Evolutionary conservation across 495 filamentous ascomycete species (phyloP), one percentile per base, ranked within the genome.

Genomic region (Cudoniella acicularis): DNA sequence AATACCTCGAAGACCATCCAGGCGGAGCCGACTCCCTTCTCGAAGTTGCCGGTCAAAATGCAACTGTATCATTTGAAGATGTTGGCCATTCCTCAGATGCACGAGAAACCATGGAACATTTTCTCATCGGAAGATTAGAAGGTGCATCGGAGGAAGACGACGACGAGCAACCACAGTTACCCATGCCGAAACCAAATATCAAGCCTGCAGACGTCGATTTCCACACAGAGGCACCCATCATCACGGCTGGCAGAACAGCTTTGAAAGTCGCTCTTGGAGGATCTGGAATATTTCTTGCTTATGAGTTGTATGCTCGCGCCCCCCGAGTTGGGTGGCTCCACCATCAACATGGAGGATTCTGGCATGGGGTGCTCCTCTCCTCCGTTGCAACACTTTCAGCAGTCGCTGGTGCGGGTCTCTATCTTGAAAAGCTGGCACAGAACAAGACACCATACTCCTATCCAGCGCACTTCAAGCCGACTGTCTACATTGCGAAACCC

Each of bases 81-180:
- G n/a, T n/a, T n/a, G n/a, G n/a, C n/a, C 83, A 85, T 36, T 81
- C 83, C 18, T 77, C 79, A 46, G 82, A 81, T 51, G 77, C 78
- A 27, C 46, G n/a, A 57, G 70, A 73, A 25, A 65, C 66, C 20
- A 64, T 75, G 60, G 57, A 64, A 16, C 11, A 49, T 1, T 58
- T 68, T 20, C 43, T 43, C 24, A 30, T 73, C 11, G 71, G 70
- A 30, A 64, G 62, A 17, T 43, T 74, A 2, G 52, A 65, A 42
- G 69, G 63, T 25, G 57, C 58, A 8, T n/a, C 30, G 9, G 46
- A 54, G 17, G 57, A 61, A 46, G 40, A 41, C 9, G 40, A 41
- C 10, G 20, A 55, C 21, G 21, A 58, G 2, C 25, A 36, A 13
- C 21, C 50, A n/a, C 26, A 50, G 43, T 30, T 63, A 9, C 49